These are phyloP conservation scores for Penicillium riverlandense DNA, from an alignment of 495 filamentous ascomycete genomes.

Conservation along the genomic window DNA sequence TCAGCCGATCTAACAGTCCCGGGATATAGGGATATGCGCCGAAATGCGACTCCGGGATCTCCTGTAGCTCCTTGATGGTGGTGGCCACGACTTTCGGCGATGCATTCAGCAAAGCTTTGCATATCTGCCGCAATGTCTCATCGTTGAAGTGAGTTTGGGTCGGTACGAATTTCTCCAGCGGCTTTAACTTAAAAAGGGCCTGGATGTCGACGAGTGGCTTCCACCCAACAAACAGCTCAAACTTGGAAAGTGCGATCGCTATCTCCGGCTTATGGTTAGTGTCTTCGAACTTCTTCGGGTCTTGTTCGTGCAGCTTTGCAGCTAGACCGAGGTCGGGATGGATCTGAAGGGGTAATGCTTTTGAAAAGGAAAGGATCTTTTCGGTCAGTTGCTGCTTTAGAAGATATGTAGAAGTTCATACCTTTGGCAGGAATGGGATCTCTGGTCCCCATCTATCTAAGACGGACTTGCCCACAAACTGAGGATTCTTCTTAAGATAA, in stretches of 20 bases:
- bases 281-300: conserved; percentile 62
- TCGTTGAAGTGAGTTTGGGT: conserved; percentile 46
- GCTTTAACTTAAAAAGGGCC: conserved; percentile 48
- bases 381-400: not conserved
- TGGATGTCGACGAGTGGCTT: conserved; percentile 59
- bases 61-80: conserved; percentile 43
- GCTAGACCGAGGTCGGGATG: conserved; percentile 67
- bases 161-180: conserved; percentile 48
- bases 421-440: conserved; percentile 71
- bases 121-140: conserved; percentile 52
- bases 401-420: conserved; percentile 8
- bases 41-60: conserved; percentile 40
- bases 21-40: conserved; percentile 51
- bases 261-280: conserved; percentile 82
- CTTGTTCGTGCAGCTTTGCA: conserved; percentile 50
- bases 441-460: conserved; percentile 56
- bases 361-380: conserved; percentile 66
- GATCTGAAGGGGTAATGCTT: conserved; percentile 75
- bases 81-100: conserved; percentile 42
- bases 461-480: conserved; percentile 59
- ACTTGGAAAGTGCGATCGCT: conserved; percentile 64
- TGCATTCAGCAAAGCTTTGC: conserved; percentile 48
- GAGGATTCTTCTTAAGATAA: conserved; percentile 55
- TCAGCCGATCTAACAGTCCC: conserved; percentile 55
- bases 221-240: conserved; percentile 74